Evolutionary conservation across 345 rosid species (phyloP), one percentile per base, ranked within the genome.

Genomic region (Salix purpurea): DNA sequence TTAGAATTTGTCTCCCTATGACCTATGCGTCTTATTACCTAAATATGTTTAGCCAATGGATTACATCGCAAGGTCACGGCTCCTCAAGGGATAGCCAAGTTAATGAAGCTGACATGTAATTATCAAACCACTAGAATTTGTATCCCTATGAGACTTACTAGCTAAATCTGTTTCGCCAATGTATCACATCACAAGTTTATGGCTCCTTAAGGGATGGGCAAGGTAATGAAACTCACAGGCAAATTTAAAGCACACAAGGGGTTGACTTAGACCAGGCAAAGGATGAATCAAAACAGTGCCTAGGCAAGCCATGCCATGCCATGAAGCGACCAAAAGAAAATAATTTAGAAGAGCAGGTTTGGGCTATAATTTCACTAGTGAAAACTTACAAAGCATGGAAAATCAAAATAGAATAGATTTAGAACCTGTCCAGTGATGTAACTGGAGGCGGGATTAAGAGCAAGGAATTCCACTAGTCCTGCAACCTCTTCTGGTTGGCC

Each of bases 401-500:
- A 37, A 70, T 26, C 26, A 40, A 44, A 66, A 74, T 6, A 50
- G 78, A 60, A 62, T 26, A 36, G 67, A 74, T 50, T 67, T 10
- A 65, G 56, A 67, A 96, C 98, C 98, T 92, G 97, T 84, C 98
- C 98, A 15, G 99, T 94, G 61, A 94, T 92, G 88, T 96, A 96
- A 76, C 84, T 83, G 26, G 98, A 92, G 46, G 99, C 94, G 42
- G 98, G 98, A 78, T 85, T 90, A 28, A 92, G 86, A 77, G 98
- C 98, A 86, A 93, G 87, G 84, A 93, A 96, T 85, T 96, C 98
- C 79, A 93, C 99, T 83, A 94, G 86, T 82, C 98, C 98, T 12
- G 98, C 98, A 78, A 96, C 99, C 86, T 93, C 99, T 86, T 94
- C 97, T 2, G 99, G 95, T 84, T 87, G 96, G 69, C 99, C 99